Percentiles rank a stretch among this genome's conserved stretches.
phyloP scores from a whole-genome alignment of 306 rosid species.

The Chamaecrista fasciculata region DNA sequence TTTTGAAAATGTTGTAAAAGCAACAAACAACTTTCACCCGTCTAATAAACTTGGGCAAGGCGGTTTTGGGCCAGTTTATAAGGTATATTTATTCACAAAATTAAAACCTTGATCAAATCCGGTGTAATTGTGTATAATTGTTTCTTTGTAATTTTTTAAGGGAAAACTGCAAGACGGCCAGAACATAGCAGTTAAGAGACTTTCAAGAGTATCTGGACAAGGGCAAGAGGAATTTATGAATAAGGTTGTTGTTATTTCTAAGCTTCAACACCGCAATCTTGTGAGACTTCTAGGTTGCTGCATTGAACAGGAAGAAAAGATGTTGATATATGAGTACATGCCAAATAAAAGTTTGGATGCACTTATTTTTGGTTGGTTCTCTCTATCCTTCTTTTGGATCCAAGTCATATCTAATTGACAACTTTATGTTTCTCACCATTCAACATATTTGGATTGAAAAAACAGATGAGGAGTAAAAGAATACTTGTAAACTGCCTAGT shows the following conservation, averaged over 20 bases:
- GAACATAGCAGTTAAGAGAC: conserved; percentile 38
- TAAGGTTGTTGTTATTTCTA: too few species aligned
- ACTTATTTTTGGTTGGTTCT: conserved; percentile 35
- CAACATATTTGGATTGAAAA: neutral
- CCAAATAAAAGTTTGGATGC: conserved; percentile 33
- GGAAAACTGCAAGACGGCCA: conserved; percentile 28
- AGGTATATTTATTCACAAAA: too few species aligned
- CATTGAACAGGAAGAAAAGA: too few species aligned
- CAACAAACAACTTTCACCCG: neutral
- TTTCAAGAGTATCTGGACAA: conserved; percentile 35
- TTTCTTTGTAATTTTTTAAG: too few species aligned
- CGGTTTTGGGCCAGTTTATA: too few species aligned
- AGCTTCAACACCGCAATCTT: too few species aligned
- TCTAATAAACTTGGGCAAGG: conserved; percentile 1
- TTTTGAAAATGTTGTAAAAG: neutral
- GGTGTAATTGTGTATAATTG: too few species aligned
- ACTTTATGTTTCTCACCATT: too few species aligned
- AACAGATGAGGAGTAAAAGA: neutral
- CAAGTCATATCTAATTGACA: neutral
- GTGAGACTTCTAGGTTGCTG: too few species aligned
- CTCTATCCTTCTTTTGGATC: neutral
- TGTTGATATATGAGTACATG: too few species aligned
- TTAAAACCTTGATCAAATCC: too few species aligned
- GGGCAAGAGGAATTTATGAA: too few species aligned
- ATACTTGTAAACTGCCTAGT: neutral